These are phyloP conservation scores for Trichoderma atrobrunneum DNA, from an alignment of 2,329 filamentous ascomycete species.

Conservation along the genomic window DNA sequence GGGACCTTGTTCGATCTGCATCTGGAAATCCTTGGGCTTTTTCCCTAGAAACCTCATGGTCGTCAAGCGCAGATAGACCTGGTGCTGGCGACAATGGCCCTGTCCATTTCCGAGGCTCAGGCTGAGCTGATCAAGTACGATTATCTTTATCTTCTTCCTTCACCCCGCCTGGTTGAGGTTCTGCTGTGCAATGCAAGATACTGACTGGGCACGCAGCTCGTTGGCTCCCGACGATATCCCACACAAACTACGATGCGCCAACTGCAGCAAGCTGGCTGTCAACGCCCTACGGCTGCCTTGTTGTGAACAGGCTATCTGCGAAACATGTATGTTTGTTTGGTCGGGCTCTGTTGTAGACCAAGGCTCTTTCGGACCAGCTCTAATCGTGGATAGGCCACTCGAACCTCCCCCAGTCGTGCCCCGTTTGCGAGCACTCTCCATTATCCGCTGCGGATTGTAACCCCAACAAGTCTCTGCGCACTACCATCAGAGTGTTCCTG, in stretches of 20 bases:
- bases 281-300: slow-evolving; percentile 91
- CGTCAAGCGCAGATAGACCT: slow-evolving; percentile 17
- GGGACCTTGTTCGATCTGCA: not conserved
- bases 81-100: slow-evolving; percentile 35
- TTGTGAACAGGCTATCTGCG: slow-evolving; percentile 93
- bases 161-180: not conserved
- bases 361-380: not conserved
- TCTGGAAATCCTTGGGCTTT: not conserved
- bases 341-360: slow-evolving; percentile 8
- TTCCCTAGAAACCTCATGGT: slow-evolving; percentile 10
- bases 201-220: slow-evolving; percentile 52
- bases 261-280: slow-evolving; percentile 85
- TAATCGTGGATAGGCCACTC: slow-evolving; percentile 60
- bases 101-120: slow-evolving; percentile 48
- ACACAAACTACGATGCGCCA: slow-evolving; percentile 92
- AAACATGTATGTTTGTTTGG: slow-evolving; percentile 60
- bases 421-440: slow-evolving; percentile 89
- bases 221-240: slow-evolving; percentile 81
- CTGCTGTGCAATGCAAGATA: not conserved
- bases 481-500: slow-evolving; percentile 86
- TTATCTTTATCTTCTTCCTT: not conserved
- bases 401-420: slow-evolving; percentile 74
- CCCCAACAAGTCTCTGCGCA: slow-evolving; percentile 84
- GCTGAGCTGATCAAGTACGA: slow-evolving; percentile 57
- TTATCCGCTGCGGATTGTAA: slow-evolving; percentile 84